A percentile compares a stretch with the other conserved stretches of the same genome.
phyloP scores from a whole-genome alignment of 176 grass and related monocot species.

The Carex littledalei region DNA sequence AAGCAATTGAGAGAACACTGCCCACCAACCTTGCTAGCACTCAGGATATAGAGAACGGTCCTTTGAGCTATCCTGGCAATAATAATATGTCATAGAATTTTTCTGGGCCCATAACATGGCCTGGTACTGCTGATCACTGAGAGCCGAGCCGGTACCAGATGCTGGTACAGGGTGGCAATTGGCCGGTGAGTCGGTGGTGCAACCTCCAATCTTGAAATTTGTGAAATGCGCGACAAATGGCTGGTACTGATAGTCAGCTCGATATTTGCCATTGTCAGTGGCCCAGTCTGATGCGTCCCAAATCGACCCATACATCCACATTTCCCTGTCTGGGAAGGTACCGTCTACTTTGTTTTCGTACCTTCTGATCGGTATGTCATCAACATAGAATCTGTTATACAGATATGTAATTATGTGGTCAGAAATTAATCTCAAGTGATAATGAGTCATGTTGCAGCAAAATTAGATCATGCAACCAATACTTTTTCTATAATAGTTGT shows the following conservation, averaged over 20 bases:
- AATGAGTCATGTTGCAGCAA: background rate
- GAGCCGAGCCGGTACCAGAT: constrained; percentile 22
- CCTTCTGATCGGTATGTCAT: constrained; percentile 57
- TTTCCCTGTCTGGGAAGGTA: constrained; percentile 34
- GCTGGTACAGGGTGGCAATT: constrained; percentile 39
- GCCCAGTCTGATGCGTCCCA: constrained; percentile 91
- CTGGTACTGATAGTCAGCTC: constrained; percentile 63
- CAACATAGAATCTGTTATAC: constrained; percentile 56
- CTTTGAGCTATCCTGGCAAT: constrained; percentile 46
- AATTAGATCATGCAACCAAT: background rate
- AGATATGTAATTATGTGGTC: background rate
- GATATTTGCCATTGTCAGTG: constrained; percentile 60
- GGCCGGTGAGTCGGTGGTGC: constrained; percentile 21
- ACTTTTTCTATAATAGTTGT: background rate
- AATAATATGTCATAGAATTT: constrained; percentile 47
- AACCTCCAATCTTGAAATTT: constrained; percentile 42
- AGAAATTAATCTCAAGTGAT: background rate
- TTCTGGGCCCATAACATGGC: constrained; percentile 59
- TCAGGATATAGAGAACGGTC: constrained; percentile 46
- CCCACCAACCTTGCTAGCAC: constrained; percentile 25
- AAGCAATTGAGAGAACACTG: background rate
- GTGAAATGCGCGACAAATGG: constrained; percentile 46
- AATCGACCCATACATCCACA: constrained; percentile 79
- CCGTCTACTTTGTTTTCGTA: constrained; percentile 50
- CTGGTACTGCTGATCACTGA: constrained; percentile 32